phyloP scores from a whole-genome alignment of 2,329 filamentous ascomycete genomes.

The Microsporum audouinii region DNA sequence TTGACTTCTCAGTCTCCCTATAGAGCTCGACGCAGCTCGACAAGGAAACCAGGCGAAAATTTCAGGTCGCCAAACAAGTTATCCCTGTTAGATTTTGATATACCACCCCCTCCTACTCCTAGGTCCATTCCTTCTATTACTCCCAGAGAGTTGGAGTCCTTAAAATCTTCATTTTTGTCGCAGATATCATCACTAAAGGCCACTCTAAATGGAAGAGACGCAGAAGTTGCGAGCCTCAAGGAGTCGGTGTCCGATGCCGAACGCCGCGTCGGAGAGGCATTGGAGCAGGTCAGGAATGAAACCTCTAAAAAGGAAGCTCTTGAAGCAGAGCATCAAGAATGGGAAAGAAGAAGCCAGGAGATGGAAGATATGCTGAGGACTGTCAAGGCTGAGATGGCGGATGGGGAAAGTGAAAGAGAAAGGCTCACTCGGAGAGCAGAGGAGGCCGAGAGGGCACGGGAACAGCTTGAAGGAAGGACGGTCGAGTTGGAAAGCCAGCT shows the following conservation, averaged over 20 bases:
- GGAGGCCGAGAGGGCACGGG: constrained; percentile 54
- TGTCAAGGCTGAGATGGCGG: constrained; percentile 69
- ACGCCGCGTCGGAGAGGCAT: constrained; percentile 73
- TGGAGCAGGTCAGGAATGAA: constrained; percentile 74
- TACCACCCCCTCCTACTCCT: constrained; percentile 86
- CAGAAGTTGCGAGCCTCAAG: constrained; percentile 78
- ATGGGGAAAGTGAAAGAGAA: constrained; percentile 68
- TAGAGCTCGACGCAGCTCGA: constrained; percentile 28
- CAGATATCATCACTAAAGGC: constrained; percentile 93
- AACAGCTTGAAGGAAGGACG: constrained; percentile 35
- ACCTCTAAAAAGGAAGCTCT: constrained; percentile 58
- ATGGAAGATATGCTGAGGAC: constrained; percentile 71
- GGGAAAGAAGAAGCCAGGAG: constrained; percentile 75
- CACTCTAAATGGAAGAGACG: constrained; percentile 82
- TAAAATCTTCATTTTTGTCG: constrained; percentile 82
- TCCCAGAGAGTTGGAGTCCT: constrained; percentile 77
- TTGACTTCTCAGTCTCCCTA: constrained; percentile 22
- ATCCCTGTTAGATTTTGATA: constrained; percentile 77
- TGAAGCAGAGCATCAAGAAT: constrained; percentile 62
- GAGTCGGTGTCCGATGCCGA: constrained; percentile 82
- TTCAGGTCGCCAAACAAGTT: constrained; percentile 41
- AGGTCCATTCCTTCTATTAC: constrained; percentile 84
- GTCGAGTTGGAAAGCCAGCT: constrained; percentile 39
- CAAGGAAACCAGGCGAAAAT: constrained; percentile 29
- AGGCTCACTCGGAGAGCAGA: constrained; percentile 64